Percentiles rank a stretch among this genome's conserved stretches.
Conservation (phyloP, 345 rosid species). For the Clarkia xantiana region DNA sequence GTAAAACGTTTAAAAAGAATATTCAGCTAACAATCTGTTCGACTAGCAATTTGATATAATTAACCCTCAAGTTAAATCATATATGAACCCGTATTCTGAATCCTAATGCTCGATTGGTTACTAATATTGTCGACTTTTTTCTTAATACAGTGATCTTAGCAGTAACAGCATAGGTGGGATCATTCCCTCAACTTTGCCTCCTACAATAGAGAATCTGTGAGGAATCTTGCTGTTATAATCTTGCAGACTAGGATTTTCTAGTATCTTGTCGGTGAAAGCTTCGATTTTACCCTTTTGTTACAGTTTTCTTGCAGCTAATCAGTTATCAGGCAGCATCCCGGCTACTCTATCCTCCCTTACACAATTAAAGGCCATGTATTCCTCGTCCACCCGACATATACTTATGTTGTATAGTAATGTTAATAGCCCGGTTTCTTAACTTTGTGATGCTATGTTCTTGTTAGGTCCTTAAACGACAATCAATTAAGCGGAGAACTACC, state of each 20-base stretch:
- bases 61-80: no score
- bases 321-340: conserved; percentile 86
- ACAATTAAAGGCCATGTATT: conserved; percentile 56
- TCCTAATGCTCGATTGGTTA: background rate
- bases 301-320: conserved; percentile 92
- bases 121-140: conserved; percentile 3
- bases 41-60: no score
- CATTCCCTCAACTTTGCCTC: conserved; percentile 73
- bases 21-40: no score
- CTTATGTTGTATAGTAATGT: conserved; percentile 1
- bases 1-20: no score
- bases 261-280: conserved; percentile 5
- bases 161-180: conserved; percentile 82
- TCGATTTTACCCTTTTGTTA: conserved; percentile 30
- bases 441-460: conserved; percentile 8
- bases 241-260: background rate
- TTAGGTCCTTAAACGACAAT: conserved; percentile 80
- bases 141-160: conserved; percentile 65
- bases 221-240: conserved; percentile 9
- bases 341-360: conserved; percentile 54
- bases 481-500: conserved; percentile 78
- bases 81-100: background rate
- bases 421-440: background rate
- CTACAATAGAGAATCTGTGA: conserved; percentile 53
- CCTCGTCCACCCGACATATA: conserved; percentile 4